A percentile compares a stretch with the other conserved stretches of the same genome.
Evolutionary conservation across 768 basidiomycete genomes (phyloP).

Genomic region (Tylopilus intermedius): DNA sequence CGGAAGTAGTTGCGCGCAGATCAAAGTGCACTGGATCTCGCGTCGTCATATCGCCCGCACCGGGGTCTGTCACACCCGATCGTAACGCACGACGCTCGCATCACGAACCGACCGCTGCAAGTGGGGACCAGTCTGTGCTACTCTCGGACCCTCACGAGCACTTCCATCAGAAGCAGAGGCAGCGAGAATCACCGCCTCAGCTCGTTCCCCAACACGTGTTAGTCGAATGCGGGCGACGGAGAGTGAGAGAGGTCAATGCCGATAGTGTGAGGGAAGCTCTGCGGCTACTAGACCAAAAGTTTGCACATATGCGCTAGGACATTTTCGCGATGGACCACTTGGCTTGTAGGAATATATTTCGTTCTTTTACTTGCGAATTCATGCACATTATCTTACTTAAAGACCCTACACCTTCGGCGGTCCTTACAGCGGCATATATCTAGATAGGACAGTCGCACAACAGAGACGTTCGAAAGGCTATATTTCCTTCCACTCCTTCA

Average conservation of each 20-base stretch:
- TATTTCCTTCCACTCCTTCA: constrained; percentile 23
- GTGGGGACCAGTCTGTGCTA: constrained; percentile 37
- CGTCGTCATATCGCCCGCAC: constrained; percentile 54
- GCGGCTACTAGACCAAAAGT: constrained; percentile 65
- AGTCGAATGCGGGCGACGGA: constrained; percentile 56
- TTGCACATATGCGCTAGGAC: constrained; percentile 35
- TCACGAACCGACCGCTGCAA: constrained; percentile 5
- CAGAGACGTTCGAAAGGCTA: constrained; percentile 2
- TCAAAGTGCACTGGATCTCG: constrained; percentile 73
- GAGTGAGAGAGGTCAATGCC: constrained; percentile 60
- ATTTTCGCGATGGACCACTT: not conserved
- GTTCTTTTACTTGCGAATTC: not conserved
- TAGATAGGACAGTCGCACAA: not conserved
- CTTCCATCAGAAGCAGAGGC: constrained; percentile 43
- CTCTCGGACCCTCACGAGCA: constrained; percentile 53
- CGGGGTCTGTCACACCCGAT: constrained; percentile 47
- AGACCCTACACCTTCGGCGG: not conserved
- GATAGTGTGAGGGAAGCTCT: constrained; percentile 74
- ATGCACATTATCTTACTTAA: not conserved
- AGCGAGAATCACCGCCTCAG: constrained; percentile 41
- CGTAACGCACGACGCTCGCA: constrained; percentile 19
- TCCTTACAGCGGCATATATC: not conserved
- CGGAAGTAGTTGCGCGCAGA: constrained; percentile 82
- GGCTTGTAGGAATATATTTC: not conserved
- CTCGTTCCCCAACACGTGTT: constrained; percentile 60